Evolutionary conservation across 768 basidiomycete genomes (phyloP).

Genomic region (Pulveroboletus sp.): DNA sequence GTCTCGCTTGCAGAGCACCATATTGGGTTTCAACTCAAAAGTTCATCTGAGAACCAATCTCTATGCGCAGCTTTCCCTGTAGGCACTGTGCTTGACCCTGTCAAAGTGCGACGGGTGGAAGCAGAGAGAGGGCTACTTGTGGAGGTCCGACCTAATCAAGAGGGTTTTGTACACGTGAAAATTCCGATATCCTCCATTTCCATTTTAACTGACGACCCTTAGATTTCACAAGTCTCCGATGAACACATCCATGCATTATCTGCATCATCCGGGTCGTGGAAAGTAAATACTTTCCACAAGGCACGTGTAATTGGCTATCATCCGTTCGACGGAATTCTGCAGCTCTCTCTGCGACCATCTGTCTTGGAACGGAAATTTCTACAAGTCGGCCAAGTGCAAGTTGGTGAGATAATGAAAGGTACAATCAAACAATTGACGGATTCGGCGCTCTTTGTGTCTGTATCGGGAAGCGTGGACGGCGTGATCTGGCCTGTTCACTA

Average conservation of each 20-base stretch:
- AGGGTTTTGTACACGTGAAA: constrained; percentile 87
- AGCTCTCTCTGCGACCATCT: constrained; percentile 82
- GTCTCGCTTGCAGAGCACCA: constrained; percentile 75
- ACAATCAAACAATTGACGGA: constrained; percentile 84
- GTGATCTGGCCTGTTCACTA: constrained; percentile 94
- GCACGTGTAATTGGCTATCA: constrained; percentile 88
- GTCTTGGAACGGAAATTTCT: constrained; percentile 85
- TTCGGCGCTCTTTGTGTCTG: constrained; percentile 76
- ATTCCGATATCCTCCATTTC: background rate
- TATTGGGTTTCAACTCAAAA: constrained; percentile 48
- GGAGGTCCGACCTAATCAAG: constrained; percentile 57
- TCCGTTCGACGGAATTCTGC: constrained; percentile 81
- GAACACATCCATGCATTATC: constrained; percentile 84
- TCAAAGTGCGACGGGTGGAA: constrained; percentile 74
- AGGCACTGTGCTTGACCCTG: constrained; percentile 68
- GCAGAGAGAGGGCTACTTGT: constrained; percentile 79
- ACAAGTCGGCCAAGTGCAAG: constrained; percentile 74
- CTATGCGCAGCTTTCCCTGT: constrained; percentile 66
- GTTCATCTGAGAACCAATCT: constrained; percentile 23
- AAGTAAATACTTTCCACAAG: constrained; percentile 70
- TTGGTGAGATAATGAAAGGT: constrained; percentile 85
- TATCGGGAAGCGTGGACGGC: constrained; percentile 87
- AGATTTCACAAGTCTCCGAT: constrained; percentile 95
- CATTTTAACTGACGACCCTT: constrained; percentile 1
- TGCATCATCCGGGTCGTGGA: constrained; percentile 72